These are phyloP conservation scores for Mariannaea elegans DNA, from an alignment of 2,329 filamentous ascomycete species.

Conservation along the genomic window DNA sequence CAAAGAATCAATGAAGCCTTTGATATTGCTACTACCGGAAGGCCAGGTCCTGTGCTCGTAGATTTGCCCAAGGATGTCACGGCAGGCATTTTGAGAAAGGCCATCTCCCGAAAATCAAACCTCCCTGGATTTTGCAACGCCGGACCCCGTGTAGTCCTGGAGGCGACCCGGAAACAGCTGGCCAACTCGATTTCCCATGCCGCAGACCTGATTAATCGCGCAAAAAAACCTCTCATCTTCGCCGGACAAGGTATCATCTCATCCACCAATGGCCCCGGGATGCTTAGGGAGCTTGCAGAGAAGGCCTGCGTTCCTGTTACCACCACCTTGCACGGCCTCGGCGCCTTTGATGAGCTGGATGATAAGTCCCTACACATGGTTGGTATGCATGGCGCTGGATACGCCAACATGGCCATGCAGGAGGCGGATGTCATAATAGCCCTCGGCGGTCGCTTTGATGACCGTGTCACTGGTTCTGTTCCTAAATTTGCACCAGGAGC, in stretches of 20 bases:
- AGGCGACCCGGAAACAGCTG: conserved; percentile 76
- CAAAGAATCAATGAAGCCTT: conserved; percentile 97
- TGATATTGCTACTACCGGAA: conserved; percentile 93
- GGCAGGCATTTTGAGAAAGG: conserved; percentile 80
- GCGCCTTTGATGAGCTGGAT: conserved; percentile 91
- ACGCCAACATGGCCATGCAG: conserved; percentile 97
- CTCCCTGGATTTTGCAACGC: conserved; percentile 86
- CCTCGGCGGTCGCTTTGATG: conserved; percentile 92
- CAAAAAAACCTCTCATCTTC: conserved; percentile 95
- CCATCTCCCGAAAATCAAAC: conserved; percentile 80
- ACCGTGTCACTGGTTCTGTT: conserved; percentile 86
- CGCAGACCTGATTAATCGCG: conserved; percentile 82
- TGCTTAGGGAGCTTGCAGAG: conserved; percentile 85
- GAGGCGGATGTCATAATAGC: conserved; percentile 95
- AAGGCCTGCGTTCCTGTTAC: conserved; percentile 93
- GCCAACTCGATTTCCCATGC: conserved; percentile 78
- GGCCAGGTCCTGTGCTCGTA: conserved; percentile 93
- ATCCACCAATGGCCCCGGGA: conserved; percentile 77
- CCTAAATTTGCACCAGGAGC: conserved; percentile 89
- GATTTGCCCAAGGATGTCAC: conserved; percentile 98
- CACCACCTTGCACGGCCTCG: conserved; percentile 92
- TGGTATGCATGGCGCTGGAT: conserved; percentile 96
- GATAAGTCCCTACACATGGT: conserved; percentile 97
- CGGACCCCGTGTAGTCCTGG: conserved; percentile 76
- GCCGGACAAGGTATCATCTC: conserved; percentile 89